Evolutionary conservation across 805 yeast genomes (phyloP), one percentile per base, ranked within the genome.

Genomic region (Teunomyces funiuensis): DNA sequence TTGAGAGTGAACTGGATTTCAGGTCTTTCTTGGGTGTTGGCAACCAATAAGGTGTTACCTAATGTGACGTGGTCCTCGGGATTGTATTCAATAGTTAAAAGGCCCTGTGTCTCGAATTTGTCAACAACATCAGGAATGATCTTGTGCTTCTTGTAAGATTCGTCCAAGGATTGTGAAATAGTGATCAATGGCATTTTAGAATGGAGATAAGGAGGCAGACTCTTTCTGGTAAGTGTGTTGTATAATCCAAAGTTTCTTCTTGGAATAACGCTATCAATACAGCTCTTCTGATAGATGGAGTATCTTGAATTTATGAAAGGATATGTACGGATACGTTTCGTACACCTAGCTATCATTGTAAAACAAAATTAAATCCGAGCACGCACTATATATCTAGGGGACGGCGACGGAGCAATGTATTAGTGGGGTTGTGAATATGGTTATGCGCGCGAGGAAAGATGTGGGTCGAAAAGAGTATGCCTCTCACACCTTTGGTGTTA

Each of bases 31-130:
- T 85, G 95, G 19, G 96, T 82, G 34, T 81, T 84, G 3, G 67
- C 73, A 5, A 79, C 82, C 30, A 70, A 60, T 41, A 90, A 68
- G 2, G 82, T 75, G 64, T 89, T 88, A 14, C 97, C 97, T 71
- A 87, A 65, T 0, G 89, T 77, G 25, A 88, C 96, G 42, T 79
- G 85, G 45, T 64, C 64, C n/a, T 79, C 80, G 5, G 52, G 53
- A 28, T 49, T 52, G 60, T 82, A 86, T 33, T 80, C 77, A 46
- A 83, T 81, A 43, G 84, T 77, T 42, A 86, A 66, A 44, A 84
- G 65, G 2, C 82, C 83, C 45, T 75, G 77, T 28, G 80, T 63
- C 19, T 58, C 66, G 44, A 70, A 71, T 44, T 71, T 61, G 44
- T 76, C 78, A 41, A 76, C 68, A 7, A 77, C 80, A 4, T 76